Percentiles rank a stretch among this genome's conserved stretches.
These are phyloP conservation scores for Cyberlindnera petersonii DNA, from an alignment of 805 yeast species.

Conservation along the genomic window DNA sequence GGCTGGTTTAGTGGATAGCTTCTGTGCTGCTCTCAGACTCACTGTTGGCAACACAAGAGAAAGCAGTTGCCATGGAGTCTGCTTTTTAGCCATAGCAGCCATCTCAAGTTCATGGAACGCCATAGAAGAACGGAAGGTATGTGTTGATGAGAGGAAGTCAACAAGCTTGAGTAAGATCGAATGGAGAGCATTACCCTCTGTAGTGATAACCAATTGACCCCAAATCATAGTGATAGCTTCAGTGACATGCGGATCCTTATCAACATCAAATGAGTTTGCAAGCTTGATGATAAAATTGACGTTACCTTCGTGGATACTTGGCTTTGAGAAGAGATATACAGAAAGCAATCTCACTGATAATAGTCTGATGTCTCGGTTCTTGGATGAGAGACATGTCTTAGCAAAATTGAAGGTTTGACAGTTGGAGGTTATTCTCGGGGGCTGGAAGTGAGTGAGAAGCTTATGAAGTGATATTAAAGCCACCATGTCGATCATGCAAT, in stretches of 20 bases:
- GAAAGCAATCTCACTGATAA: slow-evolving; percentile 52
- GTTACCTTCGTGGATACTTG: slow-evolving; percentile 37
- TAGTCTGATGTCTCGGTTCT: slow-evolving; percentile 53
- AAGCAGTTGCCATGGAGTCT: slow-evolving; percentile 74
- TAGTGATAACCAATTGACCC: slow-evolving; percentile 59
- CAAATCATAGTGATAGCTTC: slow-evolving; percentile 61
- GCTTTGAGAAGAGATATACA: slow-evolving; percentile 39
- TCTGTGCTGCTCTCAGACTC: slow-evolving; percentile 58
- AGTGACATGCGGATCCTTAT: slow-evolving; percentile 38
- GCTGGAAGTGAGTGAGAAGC: slow-evolving; percentile 49
- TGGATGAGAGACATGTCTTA: slow-evolving; percentile 35
- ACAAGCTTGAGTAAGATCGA: slow-evolving; percentile 61
- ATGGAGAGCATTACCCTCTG: slow-evolving; percentile 66
- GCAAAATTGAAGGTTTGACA: slow-evolving; percentile 38
- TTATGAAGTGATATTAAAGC: slow-evolving; percentile 43
- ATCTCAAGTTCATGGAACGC: slow-evolving; percentile 61
- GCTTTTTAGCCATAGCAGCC: slow-evolving; percentile 50
- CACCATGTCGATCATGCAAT: slow-evolving; percentile 36
- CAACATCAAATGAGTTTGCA: slow-evolving; percentile 40
- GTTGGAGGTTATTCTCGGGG: slow-evolving; percentile 36
- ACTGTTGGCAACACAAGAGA: slow-evolving; percentile 77
- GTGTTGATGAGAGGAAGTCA: slow-evolving; percentile 59
- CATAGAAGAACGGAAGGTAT: slow-evolving; percentile 62
- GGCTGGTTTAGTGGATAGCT: slow-evolving; percentile 43
- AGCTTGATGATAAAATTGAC: slow-evolving; percentile 42